Evolutionary conservation across 2,329 filamentous ascomycete genomes (phyloP), one percentile per base, ranked within the genome.

Genomic region (Penicillium freii): DNA sequence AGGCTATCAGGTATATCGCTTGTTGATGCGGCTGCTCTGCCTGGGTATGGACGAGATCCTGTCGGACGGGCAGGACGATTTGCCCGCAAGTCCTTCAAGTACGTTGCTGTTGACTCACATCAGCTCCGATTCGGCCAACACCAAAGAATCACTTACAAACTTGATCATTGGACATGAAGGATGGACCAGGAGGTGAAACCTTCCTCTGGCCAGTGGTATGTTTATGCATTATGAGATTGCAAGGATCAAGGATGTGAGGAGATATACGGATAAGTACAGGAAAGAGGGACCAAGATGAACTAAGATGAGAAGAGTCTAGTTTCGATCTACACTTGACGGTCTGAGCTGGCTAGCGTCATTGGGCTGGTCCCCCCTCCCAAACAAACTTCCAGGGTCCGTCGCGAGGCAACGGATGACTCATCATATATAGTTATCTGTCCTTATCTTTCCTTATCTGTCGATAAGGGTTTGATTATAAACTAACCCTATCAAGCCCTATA

Each of bases 41-140:
- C 75, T 11, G 84, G 85, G 45, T 82, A 77, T 43, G 85, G 85
- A 54, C 85, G 77, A 45, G 85, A 85, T 57, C 85, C 85, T 50
- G 78, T 83, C 6, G 85, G 85, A 60, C 85, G 80, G 7, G 79
- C 73, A 52, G 81, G 80, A 54, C 81, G 80, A 68, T 82, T 84
- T 56, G 76, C 78, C 63, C 85, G 82, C 27, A 87, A 79, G 59
- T 85, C 82, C 61, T 81, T 80, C 46, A 87, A 76, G 69, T 86
- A 87, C 56, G 74, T 80, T 57, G 81, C 84, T 87, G 70, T 62
- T 61, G 50, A 25, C 43, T 59, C 31, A 46, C 39, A 53, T 64
- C 58, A 66, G 59, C 21, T 36, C 31, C 1, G 29, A 19, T n/a
- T 6, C 9, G 29, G 17, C 11, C 21, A 17, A 8, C 53, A 17